A percentile compares a stretch with the other conserved stretches of the same genome.
phyloP scores from a whole-genome alignment of 305 asterid species.

The Solanum hybrid region DNA sequence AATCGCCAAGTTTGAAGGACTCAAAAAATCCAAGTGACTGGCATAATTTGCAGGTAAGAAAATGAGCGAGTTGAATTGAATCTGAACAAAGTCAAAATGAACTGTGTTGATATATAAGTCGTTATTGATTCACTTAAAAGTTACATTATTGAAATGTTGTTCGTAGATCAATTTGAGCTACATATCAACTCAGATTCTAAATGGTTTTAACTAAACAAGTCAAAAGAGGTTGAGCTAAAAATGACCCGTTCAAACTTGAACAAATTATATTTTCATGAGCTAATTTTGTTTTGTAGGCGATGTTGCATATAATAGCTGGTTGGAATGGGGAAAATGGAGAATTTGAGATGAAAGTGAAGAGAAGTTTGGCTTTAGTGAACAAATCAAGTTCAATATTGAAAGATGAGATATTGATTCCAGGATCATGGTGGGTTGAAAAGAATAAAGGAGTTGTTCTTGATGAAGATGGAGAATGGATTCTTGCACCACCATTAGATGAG shows the following conservation, averaged over 20 bases:
- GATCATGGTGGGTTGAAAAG: constrained; percentile 91
- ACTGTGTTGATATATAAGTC: neutral
- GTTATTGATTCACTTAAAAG: too few relatives aligned
- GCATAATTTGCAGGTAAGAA: constrained; percentile 71
- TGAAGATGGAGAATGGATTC: constrained; percentile 58
- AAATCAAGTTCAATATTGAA: constrained; percentile 57
- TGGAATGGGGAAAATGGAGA: constrained; percentile 59
- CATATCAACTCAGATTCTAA: neutral
- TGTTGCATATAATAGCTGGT: constrained; percentile 68
- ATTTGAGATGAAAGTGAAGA: constrained; percentile 59
- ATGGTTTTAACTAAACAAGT: neutral
- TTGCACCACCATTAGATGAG: constrained; percentile 51
- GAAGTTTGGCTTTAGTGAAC: constrained; percentile 76
- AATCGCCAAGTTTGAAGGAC: constrained; percentile 52
- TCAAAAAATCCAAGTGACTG: constrained; percentile 60
- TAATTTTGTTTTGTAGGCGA: constrained; percentile 40
- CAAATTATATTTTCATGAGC: neutral
- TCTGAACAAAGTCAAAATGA: neutral
- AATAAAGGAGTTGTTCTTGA: constrained; percentile 54
- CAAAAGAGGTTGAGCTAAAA: neutral
- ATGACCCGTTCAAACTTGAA: neutral
- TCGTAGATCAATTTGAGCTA: neutral
- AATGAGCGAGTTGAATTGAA: neutral
- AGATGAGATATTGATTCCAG: constrained; percentile 66
- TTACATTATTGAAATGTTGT: too few relatives aligned